Percentiles rank a stretch among this genome's conserved stretches.
phyloP scores from a whole-genome alignment of 805 yeast species.

The Diddensiella caesifluorescens region DNA sequence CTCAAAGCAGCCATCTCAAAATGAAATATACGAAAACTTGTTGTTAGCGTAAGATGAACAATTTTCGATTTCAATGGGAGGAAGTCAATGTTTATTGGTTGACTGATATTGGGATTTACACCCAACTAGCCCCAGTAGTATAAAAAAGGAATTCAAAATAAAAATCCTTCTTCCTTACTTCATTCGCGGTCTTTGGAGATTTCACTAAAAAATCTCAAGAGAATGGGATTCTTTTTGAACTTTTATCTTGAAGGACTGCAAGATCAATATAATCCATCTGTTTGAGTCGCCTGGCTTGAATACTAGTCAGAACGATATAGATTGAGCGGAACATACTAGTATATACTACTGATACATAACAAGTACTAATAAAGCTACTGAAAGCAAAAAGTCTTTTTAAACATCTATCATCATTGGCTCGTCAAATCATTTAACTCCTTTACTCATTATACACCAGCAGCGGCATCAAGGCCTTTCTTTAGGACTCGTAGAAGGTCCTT shows the following conservation, averaged over 20 bases:
- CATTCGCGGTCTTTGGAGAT: no score
- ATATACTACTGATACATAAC: not conserved
- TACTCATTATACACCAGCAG: conserved; percentile 2
- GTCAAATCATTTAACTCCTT: no score
- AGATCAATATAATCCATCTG: conserved; percentile 17
- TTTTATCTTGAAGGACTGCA: conserved; percentile 4
- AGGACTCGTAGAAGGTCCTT: conserved; percentile 49
- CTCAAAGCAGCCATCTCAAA: conserved; percentile 26
- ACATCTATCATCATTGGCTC: not conserved
- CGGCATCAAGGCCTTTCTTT: conserved; percentile 43
- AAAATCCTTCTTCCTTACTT: no score
- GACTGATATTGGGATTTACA: no score
- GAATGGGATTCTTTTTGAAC: no score
- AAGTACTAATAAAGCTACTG: not conserved
- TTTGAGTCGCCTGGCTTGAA: conserved; percentile 21
- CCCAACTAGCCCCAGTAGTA: no score
- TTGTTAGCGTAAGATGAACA: no score
- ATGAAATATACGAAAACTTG: no score
- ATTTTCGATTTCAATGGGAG: no score
- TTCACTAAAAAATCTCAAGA: no score
- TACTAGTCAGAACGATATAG: conserved; percentile 19
- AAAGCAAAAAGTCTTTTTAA: not conserved
- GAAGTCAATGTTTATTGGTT: no score
- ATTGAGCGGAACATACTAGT: conserved; percentile 16
- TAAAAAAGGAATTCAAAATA: no score